Base-by-base conservation (phyloP, 148 eudicot species). In the Vaccinium corymbosum region DNA sequence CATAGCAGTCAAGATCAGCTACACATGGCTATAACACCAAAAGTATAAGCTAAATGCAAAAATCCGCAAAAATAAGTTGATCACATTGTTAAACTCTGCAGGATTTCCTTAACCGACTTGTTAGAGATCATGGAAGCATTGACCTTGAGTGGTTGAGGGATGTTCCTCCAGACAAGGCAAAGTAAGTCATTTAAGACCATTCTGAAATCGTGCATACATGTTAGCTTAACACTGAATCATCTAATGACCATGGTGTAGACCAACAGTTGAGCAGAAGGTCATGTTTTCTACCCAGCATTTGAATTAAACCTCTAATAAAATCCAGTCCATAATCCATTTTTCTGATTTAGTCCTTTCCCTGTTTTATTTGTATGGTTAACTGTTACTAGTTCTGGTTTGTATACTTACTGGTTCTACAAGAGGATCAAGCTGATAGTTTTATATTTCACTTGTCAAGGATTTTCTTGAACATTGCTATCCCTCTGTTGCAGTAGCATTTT, bases 131-230 rank as follows among this genome's bases (percentile, higher is more conserved):
- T 83, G 93, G 88, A 64, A 84, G 89, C 61, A 81, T 91, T 66
- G 93, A 91, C 87, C 89, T 91, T 4, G 92, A 91, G 85, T 91
- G 92, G 92, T 84, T 91, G 86, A 85, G 93, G 83, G 90, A 91
- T 85, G 89, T 88, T 78, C 89, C 87, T 42, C 88, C 89, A 32
- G 92, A 91, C 49, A 87, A 88, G 83, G 87, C 87, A 76, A 91
- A 91, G 93, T 91, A 87, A 82, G 90, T 70, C 17, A 15, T 55
- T 49, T 66, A 38, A 10, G 49, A 56, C n/a, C 38, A 57, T 25
- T 48, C 15, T 59, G 10, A 15, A 55, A 51, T 55, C 50, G 56
- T 56, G 75, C 81, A 75, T 83, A 17, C 6, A 32, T 38, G 6
- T 29, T 55, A 66, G 6, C 57, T 78, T 48, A 72, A 56, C 12